Evolutionary conservation across 2,329 filamentous ascomycete species (phyloP).

Genomic region (Epichloe coenophiala): DNA sequence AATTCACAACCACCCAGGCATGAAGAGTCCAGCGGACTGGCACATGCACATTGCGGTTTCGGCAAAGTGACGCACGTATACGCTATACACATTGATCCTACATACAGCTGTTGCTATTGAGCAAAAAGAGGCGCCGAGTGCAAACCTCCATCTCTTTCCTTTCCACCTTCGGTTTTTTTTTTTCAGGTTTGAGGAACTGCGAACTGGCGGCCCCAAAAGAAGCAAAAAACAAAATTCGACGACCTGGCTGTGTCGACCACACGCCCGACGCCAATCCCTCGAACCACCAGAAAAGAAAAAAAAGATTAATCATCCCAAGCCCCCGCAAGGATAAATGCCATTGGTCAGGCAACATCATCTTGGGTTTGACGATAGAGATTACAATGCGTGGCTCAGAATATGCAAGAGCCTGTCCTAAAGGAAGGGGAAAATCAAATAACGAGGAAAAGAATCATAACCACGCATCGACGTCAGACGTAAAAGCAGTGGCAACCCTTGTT

Average conservation of each 20-base stretch:
- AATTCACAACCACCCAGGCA: too few relatives aligned
- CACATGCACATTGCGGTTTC: neutral
- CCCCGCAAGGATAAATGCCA: neutral
- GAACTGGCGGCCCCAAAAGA: neutral
- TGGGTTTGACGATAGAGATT: neutral
- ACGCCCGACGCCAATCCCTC: conserved; percentile 1
- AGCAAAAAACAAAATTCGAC: neutral
- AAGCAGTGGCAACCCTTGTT: neutral
- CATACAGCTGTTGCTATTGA: neutral
- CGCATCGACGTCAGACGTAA: neutral
- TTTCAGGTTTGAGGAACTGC: neutral
- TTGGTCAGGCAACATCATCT: neutral
- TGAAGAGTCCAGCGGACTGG: neutral
- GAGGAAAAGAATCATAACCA: neutral
- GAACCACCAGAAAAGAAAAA: neutral
- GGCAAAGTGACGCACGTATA: too few relatives aligned
- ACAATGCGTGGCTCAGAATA: neutral
- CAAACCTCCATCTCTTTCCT: neutral
- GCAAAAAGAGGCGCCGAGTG: neutral
- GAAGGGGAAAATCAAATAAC: neutral
- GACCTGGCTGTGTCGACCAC: neutral
- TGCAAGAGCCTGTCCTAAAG: conserved; percentile 1
- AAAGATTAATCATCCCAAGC: neutral
- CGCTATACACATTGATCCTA: conserved; percentile 1
- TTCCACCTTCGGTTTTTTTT: neutral